Evolutionary conservation across 2,329 filamentous ascomycete species (phyloP), one percentile per base, ranked within the genome.

Genomic region (Blastomyces gilchristii): DNA sequence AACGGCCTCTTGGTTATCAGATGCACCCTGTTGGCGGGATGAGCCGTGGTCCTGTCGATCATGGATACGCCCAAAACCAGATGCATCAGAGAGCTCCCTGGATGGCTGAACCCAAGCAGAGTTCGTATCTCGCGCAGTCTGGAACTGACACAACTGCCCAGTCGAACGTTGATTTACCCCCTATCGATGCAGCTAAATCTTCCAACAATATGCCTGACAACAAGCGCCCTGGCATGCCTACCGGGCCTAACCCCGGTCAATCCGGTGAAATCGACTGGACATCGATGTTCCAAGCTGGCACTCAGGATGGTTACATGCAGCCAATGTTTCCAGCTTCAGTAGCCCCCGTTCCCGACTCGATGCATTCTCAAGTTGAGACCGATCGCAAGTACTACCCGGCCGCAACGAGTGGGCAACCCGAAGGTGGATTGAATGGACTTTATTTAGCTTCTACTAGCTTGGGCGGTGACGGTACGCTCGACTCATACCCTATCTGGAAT

Each of bases 231-330:
- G 71, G 83, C 72, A 89, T 90, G 85, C 82, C 83, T 69, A 82
- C 83, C 80, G 76, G 74, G 73, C 82, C 83, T 69, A 83, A 82
- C 77, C 78, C 81, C 76, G 82, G 82, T 75, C 84, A 86, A 12
- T 53, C 63, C 53, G 82, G 79, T 79, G 77, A 77, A 61, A 70
- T 88, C 79, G 87, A 90, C 78, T 91, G 88, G 88, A 83, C 87
- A 72, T 83, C 87, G 74, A 88, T 91, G 85, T 90, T 90, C 80
- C 87, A 87, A 79, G 77, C 86, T 79, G 86, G 85, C 82, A 81
- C 84, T 79, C 84, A 87, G 77, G 80, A 85, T 77, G 80, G 81
- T 76, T 86, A 84, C 77, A 82, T 83, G 80, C 83, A 80, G 77
- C 79, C 79, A 74, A 80, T 82, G 73, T 85, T 83, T 78, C 78